phyloP scores from a whole-genome alignment of 257 asterid genomes.

The Solanum appendiculatum region DNA sequence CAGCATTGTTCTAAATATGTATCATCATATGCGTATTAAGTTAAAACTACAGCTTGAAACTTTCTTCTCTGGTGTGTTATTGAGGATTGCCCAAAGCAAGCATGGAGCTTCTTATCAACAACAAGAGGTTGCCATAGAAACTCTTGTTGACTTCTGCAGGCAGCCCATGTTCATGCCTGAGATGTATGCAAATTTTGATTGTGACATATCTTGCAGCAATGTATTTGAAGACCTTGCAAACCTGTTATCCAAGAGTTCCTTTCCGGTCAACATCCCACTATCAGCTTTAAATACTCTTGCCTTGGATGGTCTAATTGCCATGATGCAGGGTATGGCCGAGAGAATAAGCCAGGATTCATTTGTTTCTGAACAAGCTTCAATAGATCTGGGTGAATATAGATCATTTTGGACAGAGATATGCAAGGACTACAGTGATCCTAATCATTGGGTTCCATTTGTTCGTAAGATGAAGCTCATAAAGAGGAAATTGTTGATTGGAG shows the following conservation, averaged over 20 bases:
- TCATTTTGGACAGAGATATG: constrained; percentile 79
- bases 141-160: constrained; percentile 86
- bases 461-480: constrained; percentile 62
- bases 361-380: constrained; percentile 19
- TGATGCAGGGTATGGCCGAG: constrained; percentile 75
- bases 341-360: constrained; percentile 54
- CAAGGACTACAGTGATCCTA: constrained; percentile 49
- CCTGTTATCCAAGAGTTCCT: constrained; percentile 73
- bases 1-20: constrained; percentile 85
- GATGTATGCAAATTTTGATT: constrained; percentile 81
- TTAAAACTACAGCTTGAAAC: constrained; percentile 80
- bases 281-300: constrained; percentile 79
- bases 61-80: constrained; percentile 61
- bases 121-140: constrained; percentile 95
- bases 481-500: constrained; percentile 65
- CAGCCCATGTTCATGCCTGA: constrained; percentile 70
- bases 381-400: constrained; percentile 36
- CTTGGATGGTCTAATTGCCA: constrained; percentile 75
- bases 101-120: constrained; percentile 78
- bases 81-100: constrained; percentile 72
- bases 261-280: constrained; percentile 78
- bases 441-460: constrained; percentile 69
- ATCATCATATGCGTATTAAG: constrained; percentile 71
- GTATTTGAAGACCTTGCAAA: constrained; percentile 77
- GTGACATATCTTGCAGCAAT: constrained; percentile 72